Conservation (phyloP, 345 rosid genomes). For the Turritis glabra region DNA sequence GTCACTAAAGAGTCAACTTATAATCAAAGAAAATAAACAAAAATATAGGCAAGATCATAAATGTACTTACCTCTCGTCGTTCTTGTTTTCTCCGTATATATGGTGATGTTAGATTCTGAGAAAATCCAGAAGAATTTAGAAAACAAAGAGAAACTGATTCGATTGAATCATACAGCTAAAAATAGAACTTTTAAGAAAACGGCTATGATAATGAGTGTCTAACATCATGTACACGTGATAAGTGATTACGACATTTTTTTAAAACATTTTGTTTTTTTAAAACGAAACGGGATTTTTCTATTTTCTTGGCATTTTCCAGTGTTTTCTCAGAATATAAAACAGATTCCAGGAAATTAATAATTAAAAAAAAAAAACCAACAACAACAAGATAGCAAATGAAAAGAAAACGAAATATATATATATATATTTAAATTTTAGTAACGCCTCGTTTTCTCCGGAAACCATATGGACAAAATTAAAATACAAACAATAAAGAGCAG, state of each 20-base stretch:
- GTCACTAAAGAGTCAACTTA: conserved; percentile 8
- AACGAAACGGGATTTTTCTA: not conserved
- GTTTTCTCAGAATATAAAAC: not conserved
- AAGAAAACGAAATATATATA: no score
- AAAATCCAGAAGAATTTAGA: not conserved
- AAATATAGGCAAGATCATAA: not conserved
- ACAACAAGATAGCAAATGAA: not conserved
- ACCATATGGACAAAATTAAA: not conserved
- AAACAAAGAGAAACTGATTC: not conserved
- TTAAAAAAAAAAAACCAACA: no score
- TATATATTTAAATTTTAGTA: no score
- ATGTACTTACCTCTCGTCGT: not conserved
- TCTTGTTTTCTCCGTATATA: not conserved
- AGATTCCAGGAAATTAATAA: not conserved
- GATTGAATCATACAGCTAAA: conserved; percentile 1
- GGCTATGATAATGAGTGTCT: conserved; percentile 1
- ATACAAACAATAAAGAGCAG: not conserved
- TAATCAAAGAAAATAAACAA: not conserved
- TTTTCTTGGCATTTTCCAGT: not conserved
- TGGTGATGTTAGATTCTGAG: not conserved
- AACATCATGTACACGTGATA: conserved; percentile 19
- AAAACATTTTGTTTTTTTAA: no score
- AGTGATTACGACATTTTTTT: not conserved
- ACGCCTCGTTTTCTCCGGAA: not conserved
- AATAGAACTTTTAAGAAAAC: conserved; percentile 1